Evolutionary conservation across 805 yeast species (phyloP).

Genomic region (Clavispora phyllophila): DNA sequence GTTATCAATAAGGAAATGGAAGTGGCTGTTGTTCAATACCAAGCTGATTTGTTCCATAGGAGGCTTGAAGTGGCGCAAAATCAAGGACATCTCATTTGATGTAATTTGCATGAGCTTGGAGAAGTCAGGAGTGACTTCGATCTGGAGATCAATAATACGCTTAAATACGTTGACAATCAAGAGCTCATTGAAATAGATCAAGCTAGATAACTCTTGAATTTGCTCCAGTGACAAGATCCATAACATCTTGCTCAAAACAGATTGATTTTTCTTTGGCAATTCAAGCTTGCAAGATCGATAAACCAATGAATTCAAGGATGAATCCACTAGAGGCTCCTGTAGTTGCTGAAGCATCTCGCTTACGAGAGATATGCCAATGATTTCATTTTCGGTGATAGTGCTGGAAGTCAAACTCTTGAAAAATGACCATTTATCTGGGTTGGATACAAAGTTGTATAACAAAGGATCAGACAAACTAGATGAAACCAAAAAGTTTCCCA

Average conservation of each 20-base stretch:
- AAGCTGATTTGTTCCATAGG: conserved; percentile 4
- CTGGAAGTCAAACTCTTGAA: conserved; percentile 6
- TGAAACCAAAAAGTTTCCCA: conserved; percentile 34
- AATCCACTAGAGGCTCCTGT: conserved; percentile 4
- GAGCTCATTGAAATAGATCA: conserved; percentile 1
- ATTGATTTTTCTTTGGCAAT: conserved; percentile 12
- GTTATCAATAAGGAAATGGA: conserved; percentile 9
- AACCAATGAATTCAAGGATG: conserved; percentile 11
- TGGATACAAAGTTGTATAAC: conserved; percentile 13
- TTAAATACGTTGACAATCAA: conserved; percentile 5
- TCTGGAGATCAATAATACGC: conserved; percentile 1
- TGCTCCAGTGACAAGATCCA: conserved; percentile 25
- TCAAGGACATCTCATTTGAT: conserved; percentile 4
- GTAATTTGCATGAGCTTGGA: conserved; percentile 5
- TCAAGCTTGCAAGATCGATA: conserved; percentile 3
- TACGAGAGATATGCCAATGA: conserved; percentile 26
- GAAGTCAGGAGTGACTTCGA: conserved; percentile 7
- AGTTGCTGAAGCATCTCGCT: conserved; percentile 33
- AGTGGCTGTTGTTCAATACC: conserved; percentile 4
- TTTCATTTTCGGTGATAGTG: conserved; percentile 16
- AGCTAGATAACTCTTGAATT: conserved; percentile 10
- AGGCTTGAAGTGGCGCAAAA: conserved; percentile 4
- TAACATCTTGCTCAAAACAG: conserved; percentile 14
- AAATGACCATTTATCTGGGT: conserved; percentile 17
- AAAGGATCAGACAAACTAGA: conserved; percentile 8